phyloP scores from a whole-genome alignment of 1,284 basidiomycete genomes.

The Ganoderma sinense region DNA sequence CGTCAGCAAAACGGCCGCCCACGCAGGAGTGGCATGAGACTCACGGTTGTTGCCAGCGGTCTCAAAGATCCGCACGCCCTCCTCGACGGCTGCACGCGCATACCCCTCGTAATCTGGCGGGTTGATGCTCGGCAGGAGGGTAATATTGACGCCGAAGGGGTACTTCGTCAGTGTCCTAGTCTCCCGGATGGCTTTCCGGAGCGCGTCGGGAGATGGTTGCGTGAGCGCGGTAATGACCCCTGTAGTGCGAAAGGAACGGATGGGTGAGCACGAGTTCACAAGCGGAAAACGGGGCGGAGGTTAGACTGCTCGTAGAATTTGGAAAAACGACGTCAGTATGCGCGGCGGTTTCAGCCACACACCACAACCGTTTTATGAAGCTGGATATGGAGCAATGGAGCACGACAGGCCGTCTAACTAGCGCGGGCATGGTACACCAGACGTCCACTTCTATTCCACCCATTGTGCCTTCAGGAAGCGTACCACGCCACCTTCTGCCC shows the following conservation, averaged over 20 bases:
- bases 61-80: conserved; percentile 91
- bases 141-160: conserved; percentile 93
- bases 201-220: conserved; percentile 85
- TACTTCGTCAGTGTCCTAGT: conserved; percentile 75
- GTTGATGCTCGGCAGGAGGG: conserved; percentile 88
- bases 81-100: conserved; percentile 84
- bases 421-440: too few species aligned
- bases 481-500: too few species aligned
- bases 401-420: too few species aligned
- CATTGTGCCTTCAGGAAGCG: too few species aligned
- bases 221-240: conserved; percentile 89
- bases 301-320: neutral
- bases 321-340: neutral
- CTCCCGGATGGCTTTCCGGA: conserved; percentile 86
- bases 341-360: neutral
- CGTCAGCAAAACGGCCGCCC: neutral
- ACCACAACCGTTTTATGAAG: neutral
- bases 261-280: neutral
- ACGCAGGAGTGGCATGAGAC: conserved; percentile 30
- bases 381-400: neutral
- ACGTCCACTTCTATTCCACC: too few species aligned
- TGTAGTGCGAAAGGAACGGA: conserved; percentile 33
- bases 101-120: conserved; percentile 93
- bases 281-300: neutral
- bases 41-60: conserved; percentile 92